Evolutionary conservation across 2,329 filamentous ascomycete species (phyloP), one percentile per base, ranked within the genome.

Genomic region (Ophidiomyces ophidiicola): DNA sequence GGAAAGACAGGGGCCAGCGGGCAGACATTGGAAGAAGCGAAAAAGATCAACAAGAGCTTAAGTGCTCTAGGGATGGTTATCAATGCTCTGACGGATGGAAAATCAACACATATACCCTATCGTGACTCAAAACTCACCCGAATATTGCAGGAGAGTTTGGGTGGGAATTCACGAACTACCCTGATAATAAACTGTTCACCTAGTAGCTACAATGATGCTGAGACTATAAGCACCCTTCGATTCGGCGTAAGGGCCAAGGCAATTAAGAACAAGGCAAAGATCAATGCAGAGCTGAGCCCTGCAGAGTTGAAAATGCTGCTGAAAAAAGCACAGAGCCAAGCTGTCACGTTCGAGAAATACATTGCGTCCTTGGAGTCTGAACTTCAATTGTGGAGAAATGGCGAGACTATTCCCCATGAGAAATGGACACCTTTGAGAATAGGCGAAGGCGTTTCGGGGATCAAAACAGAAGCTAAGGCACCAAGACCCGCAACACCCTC

Each of bases 31-130:
- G 90, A 96, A 62, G 90, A 98, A 61, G 90, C 90, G 45, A 96
- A 96, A 72, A 98, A 98, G 72, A 98, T 98, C 73, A 98, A 98
- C 74, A 96, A 96, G 73, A 94, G 86, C 71, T 74, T 98, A 68
- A 94, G 87, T 66, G 87, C 90, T 40, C 72, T 98, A 44, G 90
- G 90, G 54, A 96, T 94, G 87, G 90, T 96, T 66, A 98, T 98
- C 71, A 96, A 96, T 64, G 78, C 87, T 39, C 68, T 98, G 53
- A 94, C 90, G 2, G 90, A 96, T 59, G 88, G 87, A 57, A 94
- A 93, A 82, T 94, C 87, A 29, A 86, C 82, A 32, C 87, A 96
- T 56, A 74, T 98, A 48, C 90, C 90, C 1, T 98, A 96, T 62
- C 80, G 90, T 71, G 90, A 98, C 65, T 96, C 88, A 32, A 96